Base-by-base conservation (phyloP, 306 rosid genomes). In the Luffa aegyptiaca region DNA sequence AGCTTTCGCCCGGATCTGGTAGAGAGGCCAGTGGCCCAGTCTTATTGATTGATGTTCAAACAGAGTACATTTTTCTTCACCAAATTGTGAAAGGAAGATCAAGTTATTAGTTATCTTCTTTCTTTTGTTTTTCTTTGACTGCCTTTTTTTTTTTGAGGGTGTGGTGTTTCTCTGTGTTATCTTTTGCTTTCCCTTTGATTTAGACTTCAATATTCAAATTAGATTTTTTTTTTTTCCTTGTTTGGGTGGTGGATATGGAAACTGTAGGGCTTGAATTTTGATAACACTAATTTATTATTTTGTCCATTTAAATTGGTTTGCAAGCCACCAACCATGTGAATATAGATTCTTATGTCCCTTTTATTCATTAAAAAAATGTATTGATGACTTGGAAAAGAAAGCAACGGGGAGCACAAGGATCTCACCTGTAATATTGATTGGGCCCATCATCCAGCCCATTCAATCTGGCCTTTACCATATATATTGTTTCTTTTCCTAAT, bases 1-100 rank as follows among this genome's bases (percentile, higher is more conserved):
- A 77, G 86, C 86, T 36, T 88, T 93, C 45, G 44, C 87, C 81
- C 82, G 75, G 83, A 56, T 84, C 79, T 85, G 88, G 89, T 90
- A 82, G 82, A 44, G 37, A 56, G 11, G n/a, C 35, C 18, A 44
- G 37, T 18, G 11, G n/a, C 35, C 18, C 61, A 39, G 35, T 62
- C 63, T 33, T 20, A 10, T 80, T 56, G 36, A 7, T 76, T 55
- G 52, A 76, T 41, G 10, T 41, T 76, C 18, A 55, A 20, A 61
- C 13, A 44, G 21, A 57, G 20, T n/a, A 11, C 53, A 77, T 39
- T 41, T 41, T 18, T 37, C 52, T 39, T 76, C 42, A 42, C 63
- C 78, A 74, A 74, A 35, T 75, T 75, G 64, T 75, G 79, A 17
- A 48, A 51, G 62, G 44, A 73, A 73, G 36, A 44, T 69, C 10